Evolutionary conservation across 2,329 filamentous ascomycete genomes (phyloP), one percentile per base, ranked within the genome.

Genomic region (Tolypocladium pustulatum): DNA sequence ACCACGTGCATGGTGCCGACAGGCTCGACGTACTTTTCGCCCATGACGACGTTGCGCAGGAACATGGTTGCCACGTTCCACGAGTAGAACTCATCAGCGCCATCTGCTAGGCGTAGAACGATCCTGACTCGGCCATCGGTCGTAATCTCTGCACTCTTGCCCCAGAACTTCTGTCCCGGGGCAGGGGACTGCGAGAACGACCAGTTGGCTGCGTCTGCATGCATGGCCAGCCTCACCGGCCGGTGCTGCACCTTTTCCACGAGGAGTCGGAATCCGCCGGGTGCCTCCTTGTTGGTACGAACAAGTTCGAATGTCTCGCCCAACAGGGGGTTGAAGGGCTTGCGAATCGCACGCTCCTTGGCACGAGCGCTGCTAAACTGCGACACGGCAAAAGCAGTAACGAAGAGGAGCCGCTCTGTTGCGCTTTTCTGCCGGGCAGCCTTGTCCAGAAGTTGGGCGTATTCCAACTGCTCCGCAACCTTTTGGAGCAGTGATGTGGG

Each of bases 141-240:
- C 61, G 90, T 94, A 62, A 99, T 85, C 73, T 99, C 94, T 3
- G 91, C 91, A 58, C 88, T 93, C 77, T 97, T 97, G 58, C 94
- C 94, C 94, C 94, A 97, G 76, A 99, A 99, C 70, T 97, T 97
- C 70, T 99, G 93, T 27, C 88, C 88, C 0, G 94, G 94, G 59
- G 89, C 87, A 0, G 94, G 90, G 5, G 88, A 90, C 70, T 97
- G 94, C 1, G 90, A 81, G 61, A 96, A 87, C 2, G 88, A 91
- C 94, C 94, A 99, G 59, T 83, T 78, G 43, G 85, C 81, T 43
- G 89, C 85, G 71, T 99, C 94, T 5, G 93, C 94, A 72, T 97
- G 92, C 76, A 92, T 93, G 7, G 94, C 94, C 67, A 97, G 84
- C 62, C 92, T 86, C 17, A 99, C 90, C 0, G 94, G 94, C 4